Evolutionary conservation across 495 filamentous ascomycete species (phyloP), one percentile per base, ranked within the genome.

Genomic region (Margaritispora aquatica): DNA sequence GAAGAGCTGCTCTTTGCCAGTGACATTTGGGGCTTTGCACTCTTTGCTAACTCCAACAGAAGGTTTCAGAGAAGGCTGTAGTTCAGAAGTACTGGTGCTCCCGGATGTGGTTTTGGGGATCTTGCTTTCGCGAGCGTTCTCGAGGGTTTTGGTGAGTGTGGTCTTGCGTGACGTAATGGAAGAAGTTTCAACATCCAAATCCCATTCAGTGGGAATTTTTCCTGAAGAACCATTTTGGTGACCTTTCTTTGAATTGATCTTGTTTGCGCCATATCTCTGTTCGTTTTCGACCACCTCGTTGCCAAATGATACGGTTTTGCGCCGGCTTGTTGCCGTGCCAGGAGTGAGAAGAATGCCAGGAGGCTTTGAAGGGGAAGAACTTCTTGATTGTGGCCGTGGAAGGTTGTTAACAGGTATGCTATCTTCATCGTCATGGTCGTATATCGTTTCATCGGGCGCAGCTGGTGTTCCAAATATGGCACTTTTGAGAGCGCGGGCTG

Each of bases 221-320:
- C 82, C 83, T 2, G 85, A 76, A 31, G 73, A 77, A 48, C 82
- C 75, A 53, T 76, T 71, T 4, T 80, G 77, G 49, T 83, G 64
- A 0, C 78, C 76, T 57, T 68, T 79, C 58, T 75, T 80, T 47
- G 69, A 66, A 41, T 66, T 63, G 26, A 21, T 1, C 47, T 62
- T 58, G n/a, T 44, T 20, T 41, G 50, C 24, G 19, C 11, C 55
- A 27, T 26, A 44, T 38, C 49, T 49, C 26, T 58, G 58, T 22
- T 55, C 55, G 55, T 84, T 82, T 55, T 88, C 78, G 13, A 80
- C 70, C 65, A 92, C 77, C 68, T 87, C 71, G 68, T 84, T 70
- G 62, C 84, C 76, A 70, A 97, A 98, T 0, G 93, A 92, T 20
- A 98, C 94, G 4, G 89, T 94, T 68, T 97, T 97, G 44, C 88